These are phyloP conservation scores for Pilaira anomala DNA, from an alignment of 192 early-diverging fungal genomes.

Conservation along the genomic window DNA sequence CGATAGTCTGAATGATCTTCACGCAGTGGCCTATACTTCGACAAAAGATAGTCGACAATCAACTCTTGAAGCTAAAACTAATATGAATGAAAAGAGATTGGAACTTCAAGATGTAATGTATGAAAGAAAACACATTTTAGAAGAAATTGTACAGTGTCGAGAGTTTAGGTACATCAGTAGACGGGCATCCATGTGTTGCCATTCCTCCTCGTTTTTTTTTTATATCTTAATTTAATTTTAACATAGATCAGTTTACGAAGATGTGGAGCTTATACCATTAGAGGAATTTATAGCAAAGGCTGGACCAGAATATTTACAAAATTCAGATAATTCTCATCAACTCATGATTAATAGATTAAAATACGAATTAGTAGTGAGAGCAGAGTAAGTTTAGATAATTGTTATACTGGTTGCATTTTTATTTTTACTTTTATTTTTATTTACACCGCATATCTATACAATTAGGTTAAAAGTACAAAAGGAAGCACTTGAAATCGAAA, in stretches of 20 bases:
- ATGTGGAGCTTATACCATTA: constrained; percentile 43
- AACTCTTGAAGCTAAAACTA: constrained; percentile 51
- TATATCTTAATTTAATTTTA: no score
- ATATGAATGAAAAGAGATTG: constrained; percentile 49
- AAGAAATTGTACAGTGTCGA: constrained; percentile 53
- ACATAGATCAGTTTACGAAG: constrained; percentile 52
- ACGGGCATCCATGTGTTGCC: no score
- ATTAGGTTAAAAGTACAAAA: constrained; percentile 27
- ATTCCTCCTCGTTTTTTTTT: no score
- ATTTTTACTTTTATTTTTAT: constrained; percentile 2
- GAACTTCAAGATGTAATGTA: constrained; percentile 55
- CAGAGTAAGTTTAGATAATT: constrained; percentile 26
- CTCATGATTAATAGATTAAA: constrained; percentile 54
- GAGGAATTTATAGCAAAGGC: constrained; percentile 37
- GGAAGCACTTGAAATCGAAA: constrained; percentile 14
- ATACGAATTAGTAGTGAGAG: constrained; percentile 50
- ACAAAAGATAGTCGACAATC: constrained; percentile 40
- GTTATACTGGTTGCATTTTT: no score
- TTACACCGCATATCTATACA: background rate
- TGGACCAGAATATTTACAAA: constrained; percentile 25
- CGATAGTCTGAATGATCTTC: constrained; percentile 23
- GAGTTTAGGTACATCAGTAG: constrained; percentile 57
- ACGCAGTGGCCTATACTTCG: background rate
- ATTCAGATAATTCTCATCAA: constrained; percentile 39
- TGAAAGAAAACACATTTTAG: constrained; percentile 53